Conservation (phyloP, 2,329 filamentous ascomycete genomes). For the Cytospora leucostoma region DNA sequence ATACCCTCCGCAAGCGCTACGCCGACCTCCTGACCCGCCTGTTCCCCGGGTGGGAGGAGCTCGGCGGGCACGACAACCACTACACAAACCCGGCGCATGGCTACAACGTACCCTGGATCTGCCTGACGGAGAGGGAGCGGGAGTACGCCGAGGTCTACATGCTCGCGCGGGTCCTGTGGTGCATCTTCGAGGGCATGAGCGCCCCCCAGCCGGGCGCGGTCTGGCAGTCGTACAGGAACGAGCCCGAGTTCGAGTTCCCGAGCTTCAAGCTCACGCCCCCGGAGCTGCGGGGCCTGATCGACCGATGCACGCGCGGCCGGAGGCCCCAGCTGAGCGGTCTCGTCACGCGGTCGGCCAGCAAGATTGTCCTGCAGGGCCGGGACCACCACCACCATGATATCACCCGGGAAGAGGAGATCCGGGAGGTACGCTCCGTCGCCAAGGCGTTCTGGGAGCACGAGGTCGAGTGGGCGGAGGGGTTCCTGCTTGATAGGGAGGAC, state of each 20-base stretch:
- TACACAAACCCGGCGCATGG: conserved; percentile 52
- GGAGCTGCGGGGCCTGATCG: conserved; percentile 49
- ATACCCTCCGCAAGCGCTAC: conserved; percentile 40
- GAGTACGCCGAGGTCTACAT: conserved; percentile 64
- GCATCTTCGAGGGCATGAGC: conserved; percentile 61
- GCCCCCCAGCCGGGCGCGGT: conserved; percentile 58
- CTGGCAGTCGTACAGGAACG: conserved; percentile 61
- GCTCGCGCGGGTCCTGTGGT: conserved; percentile 63
- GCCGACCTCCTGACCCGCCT: conserved; percentile 44
- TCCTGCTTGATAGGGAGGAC: conserved; percentile 44
- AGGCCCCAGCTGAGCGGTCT: conserved; percentile 46
- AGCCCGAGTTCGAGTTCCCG: conserved; percentile 59
- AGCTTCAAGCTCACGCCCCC: conserved; percentile 50
- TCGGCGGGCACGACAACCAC: conserved; percentile 42
- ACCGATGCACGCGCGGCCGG: conserved; percentile 53
- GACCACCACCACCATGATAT: conserved; percentile 27
- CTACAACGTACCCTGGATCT: conserved; percentile 60
- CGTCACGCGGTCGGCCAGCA: conserved; percentile 48
- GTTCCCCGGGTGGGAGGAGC: conserved; percentile 49
- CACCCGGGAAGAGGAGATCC: conserved; percentile 38
- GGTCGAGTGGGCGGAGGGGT: conserved; percentile 49
- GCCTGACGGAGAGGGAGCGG: conserved; percentile 52
- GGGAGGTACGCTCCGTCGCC: conserved; percentile 37
- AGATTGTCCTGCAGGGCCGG: conserved; percentile 45
- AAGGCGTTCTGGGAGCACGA: conserved; percentile 52